Base-by-base conservation (phyloP, 345 rosid species). In the Populus tremula region DNA sequence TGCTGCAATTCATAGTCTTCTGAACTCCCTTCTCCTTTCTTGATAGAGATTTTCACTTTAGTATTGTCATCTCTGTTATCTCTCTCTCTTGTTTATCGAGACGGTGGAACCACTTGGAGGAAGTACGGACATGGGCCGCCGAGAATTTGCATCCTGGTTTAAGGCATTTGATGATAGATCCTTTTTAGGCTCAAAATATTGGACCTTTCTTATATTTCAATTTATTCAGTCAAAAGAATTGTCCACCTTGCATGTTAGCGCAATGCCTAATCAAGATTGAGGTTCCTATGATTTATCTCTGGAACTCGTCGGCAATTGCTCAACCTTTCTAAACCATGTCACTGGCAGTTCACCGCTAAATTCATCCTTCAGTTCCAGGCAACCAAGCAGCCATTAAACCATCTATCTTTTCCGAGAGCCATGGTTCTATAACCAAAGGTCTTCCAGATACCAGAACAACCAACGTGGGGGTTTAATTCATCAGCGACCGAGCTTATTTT, bases 311-410 rank as follows among this genome's bases (percentile, higher is more conserved):
- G 96, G 94, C 63, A 91, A 82, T 68, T 88, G 93, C 29, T 87
- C 80, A 1, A 81, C 85, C 27, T 53, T 74, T 81, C 82, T 89
- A 71, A 93, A 90, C 97, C 98, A 93, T 65, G 95, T 83, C 78
- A 91, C 83, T 1, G 98, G 98, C 72, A 94, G 83, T 79, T 74
- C 84, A 4, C 97, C 94, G 5, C 75, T 29, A 41, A 91, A 93
- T 61, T 84, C 89, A 59, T 45, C 91, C 97, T 82, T 94, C 97
- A 0, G 82, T 90, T 84, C 98, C 98, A 14, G 97, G 98, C 67
- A 93, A 69, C 99, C 99, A 93, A 59, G 99, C 98, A 59, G 94
- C 97, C 25, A 93, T 84, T n/a, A 93, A 43, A 43, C 91, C 92
- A 67, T 90, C 90, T 3, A 84, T 75, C 82, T 91, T 89, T 71